Conservation (phyloP, 129 eudicot species). For the Saposhnikovia divaricata region DNA sequence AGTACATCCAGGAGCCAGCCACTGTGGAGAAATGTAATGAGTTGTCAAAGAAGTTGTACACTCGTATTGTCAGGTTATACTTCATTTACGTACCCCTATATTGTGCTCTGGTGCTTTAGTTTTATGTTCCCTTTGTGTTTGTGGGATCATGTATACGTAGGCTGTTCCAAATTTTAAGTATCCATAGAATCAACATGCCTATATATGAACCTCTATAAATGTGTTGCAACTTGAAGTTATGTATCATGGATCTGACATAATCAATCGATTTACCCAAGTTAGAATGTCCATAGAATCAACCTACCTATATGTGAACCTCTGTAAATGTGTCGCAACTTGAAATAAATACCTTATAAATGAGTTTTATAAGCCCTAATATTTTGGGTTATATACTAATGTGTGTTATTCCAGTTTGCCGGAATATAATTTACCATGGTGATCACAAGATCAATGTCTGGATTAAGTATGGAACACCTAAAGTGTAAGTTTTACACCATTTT, state of each 20-base stretch:
- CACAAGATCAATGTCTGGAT: too few relatives aligned
- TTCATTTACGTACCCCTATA: neutral
- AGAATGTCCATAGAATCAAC: neutral
- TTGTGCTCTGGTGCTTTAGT: neutral
- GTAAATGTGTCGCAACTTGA: too few relatives aligned
- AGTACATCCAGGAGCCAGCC: constrained; percentile 60
- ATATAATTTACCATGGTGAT: too few relatives aligned
- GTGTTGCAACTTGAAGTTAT: neutral
- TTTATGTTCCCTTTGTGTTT: too few relatives aligned
- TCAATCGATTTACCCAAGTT: neutral
- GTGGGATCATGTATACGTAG: neutral
- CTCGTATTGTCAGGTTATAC: constrained; percentile 83
- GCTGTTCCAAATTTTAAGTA: neutral
- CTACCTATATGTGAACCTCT: too few relatives aligned
- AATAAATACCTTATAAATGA: too few relatives aligned
- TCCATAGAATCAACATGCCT: neutral
- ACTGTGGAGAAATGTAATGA: constrained; percentile 64
- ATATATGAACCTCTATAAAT: neutral
- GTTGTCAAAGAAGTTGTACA: constrained; percentile 67
- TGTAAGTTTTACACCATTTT: too few relatives aligned
- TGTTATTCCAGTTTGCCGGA: too few relatives aligned
- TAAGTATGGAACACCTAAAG: too few relatives aligned
- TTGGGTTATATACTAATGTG: too few relatives aligned
- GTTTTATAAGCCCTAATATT: too few relatives aligned
- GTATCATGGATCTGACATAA: neutral